Base-by-base conservation (phyloP, 257 asterid species). In the Gentiana dahurica region DNA sequence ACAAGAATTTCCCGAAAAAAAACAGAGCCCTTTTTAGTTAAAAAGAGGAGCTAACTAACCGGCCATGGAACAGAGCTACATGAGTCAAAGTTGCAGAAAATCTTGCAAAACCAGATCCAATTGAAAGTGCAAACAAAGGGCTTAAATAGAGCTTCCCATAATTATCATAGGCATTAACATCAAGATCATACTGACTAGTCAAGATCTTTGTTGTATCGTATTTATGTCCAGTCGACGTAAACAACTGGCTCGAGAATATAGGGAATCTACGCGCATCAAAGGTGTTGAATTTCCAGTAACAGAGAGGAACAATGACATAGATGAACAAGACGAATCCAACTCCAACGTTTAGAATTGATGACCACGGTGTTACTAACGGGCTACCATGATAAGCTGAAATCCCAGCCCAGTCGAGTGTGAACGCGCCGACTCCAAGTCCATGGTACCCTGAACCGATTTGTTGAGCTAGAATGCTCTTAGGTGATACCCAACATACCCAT, bases 341-440 rank as follows among this genome's bases (percentile, higher is more conserved):
- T 72, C 70, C 83, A 73, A 92, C 84, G 52, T 92, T 92, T 6
- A 92, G 78, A 60, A 92, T 83, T 1, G 97, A 80, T 45, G 79
- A 69, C 69, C 91, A 92, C 0, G 99, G 99, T 53, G 99, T 45
- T 50, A 92, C 99, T 47, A 92, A 68, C 1, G 99, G 99, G 76
- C 99, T 92, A 59, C 99, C 99, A 43, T 92, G 99, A 54, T 92
- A 92, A 41, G 99, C 99, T 0, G 95, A 80, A 64, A 92, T 92
- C 9, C 99, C 99, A 0, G 99, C 99, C 99, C 99, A 92, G 64
- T 92, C 99, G 2, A 92, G 90, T 35, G 97, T 92, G 79, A 92
- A 92, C n/a, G 97, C 97, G 12, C 99, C 99, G 69, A 92, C 55
- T 3, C 99, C 99, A 8, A 92, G 94, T 3, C 99, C 99, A 38